These are phyloP conservation scores for Lyophyllum decastes DNA, from an alignment of 768 basidiomycete species.

Conservation along the genomic window DNA sequence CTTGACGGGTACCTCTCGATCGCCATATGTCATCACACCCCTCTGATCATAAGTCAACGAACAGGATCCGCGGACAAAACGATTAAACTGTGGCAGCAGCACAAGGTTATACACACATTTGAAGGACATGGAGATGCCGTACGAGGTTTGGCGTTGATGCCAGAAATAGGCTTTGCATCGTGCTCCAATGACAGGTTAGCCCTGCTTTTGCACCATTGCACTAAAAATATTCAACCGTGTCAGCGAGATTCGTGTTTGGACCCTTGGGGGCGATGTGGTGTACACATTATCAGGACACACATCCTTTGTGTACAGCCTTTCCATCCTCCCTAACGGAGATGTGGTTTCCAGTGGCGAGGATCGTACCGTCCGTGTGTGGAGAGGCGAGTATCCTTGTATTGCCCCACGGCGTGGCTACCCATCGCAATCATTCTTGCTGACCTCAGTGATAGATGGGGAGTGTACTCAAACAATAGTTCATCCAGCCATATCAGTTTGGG, in stretches of 20 bases:
- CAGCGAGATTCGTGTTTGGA: constrained; percentile 94
- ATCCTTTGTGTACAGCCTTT: constrained; percentile 92
- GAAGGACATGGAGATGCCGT: constrained; percentile 92
- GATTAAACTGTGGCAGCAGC: constrained; percentile 84
- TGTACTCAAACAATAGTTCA: constrained; percentile 88
- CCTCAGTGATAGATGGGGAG: constrained; percentile 66
- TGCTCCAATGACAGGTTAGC: constrained; percentile 91
- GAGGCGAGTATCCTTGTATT: constrained; percentile 47
- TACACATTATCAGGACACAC: constrained; percentile 92
- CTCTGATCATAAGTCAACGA: background rate
- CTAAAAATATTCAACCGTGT: background rate
- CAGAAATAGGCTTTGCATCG: constrained; percentile 91
- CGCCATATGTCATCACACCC: background rate
- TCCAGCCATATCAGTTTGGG: constrained; percentile 97
- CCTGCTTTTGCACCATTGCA: background rate
- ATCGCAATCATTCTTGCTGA: constrained; percentile 1
- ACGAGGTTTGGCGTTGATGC: constrained; percentile 76
- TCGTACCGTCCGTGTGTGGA: constrained; percentile 90
- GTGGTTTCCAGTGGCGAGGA: constrained; percentile 95
- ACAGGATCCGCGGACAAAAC: constrained; percentile 93
- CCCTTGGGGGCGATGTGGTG: constrained; percentile 74
- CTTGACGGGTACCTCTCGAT: constrained; percentile 68
- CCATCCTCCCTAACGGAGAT: constrained; percentile 78
- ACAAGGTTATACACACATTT: constrained; percentile 75
- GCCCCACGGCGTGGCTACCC: background rate